Percentiles rank a stretch among this genome's conserved stretches.
Conservation (phyloP, 75 land plant species). For the Pinus taeda region DNA sequence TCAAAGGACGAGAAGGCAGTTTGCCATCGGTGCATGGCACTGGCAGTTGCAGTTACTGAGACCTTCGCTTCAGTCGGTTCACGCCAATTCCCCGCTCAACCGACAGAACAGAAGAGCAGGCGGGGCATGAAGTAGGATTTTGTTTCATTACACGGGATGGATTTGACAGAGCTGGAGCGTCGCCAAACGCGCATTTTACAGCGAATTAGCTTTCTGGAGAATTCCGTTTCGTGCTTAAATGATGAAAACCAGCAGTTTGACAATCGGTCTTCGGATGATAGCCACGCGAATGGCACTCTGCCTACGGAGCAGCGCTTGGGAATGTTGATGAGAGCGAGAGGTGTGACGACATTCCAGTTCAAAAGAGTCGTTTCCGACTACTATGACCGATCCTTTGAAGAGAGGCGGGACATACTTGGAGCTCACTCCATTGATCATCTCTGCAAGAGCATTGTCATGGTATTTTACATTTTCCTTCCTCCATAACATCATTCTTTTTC, state of each 20-base stretch:
- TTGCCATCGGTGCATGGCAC: too few species aligned
- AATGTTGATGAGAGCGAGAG: slow-evolving; percentile 34
- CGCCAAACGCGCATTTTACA: slow-evolving; percentile 39
- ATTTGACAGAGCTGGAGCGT: slow-evolving; percentile 26
- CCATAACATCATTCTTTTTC: not conserved
- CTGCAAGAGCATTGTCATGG: slow-evolving; percentile 97
- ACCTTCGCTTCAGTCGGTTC: too few species aligned
- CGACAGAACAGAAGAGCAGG: too few species aligned
- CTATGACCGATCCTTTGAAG: slow-evolving; percentile 70
- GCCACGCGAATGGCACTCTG: slow-evolving; percentile 7
- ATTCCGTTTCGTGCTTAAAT: not conserved
- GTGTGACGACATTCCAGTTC: slow-evolving; percentile 60
- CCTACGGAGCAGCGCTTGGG: slow-evolving; percentile 58
- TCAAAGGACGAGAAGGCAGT: too few species aligned
- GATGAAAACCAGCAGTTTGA: not conserved
- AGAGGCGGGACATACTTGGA: slow-evolving; percentile 62
- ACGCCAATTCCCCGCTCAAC: too few species aligned
- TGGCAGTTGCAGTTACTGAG: too few species aligned
- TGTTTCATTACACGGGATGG: not conserved
- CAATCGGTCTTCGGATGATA: not conserved
- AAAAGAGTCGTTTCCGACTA: slow-evolving; percentile 69
- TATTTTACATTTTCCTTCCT: slow-evolving; percentile 13
- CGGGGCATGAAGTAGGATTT: too few species aligned
- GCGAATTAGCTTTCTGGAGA: slow-evolving; percentile 16
- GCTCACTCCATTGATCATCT: slow-evolving; percentile 84